phyloP scores from a whole-genome alignment of 2,329 filamentous ascomycete genomes.

The Xylaria sp. region DNA sequence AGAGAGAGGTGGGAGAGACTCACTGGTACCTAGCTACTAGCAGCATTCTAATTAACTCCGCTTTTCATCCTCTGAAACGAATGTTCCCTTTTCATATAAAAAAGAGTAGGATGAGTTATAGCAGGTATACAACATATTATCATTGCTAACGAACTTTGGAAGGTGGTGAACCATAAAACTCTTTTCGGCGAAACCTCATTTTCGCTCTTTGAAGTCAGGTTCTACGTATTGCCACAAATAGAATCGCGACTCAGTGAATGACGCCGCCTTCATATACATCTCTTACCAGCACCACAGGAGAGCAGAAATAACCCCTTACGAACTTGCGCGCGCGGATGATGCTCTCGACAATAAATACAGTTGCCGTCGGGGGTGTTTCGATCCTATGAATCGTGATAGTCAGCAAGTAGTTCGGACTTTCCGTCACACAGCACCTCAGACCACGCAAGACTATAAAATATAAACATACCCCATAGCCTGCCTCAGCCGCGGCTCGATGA shows the following conservation, averaged over 20 bases:
- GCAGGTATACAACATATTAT: too few species aligned
- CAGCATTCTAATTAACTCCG: too few species aligned
- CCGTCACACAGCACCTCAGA: neutral
- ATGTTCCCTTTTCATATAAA: too few species aligned
- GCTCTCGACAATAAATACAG: constrained; percentile 12
- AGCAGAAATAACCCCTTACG: constrained; percentile 16
- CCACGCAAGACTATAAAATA: neutral
- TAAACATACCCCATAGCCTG: constrained; percentile 29
- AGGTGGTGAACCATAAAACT: too few species aligned
- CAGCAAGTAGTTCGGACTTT: neutral
- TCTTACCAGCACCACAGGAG: neutral
- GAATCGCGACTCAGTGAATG: neutral
- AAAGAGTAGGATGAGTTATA: too few species aligned
- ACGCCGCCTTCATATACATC: neutral
- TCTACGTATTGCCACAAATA: too few species aligned
- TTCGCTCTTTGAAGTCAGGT: too few species aligned
- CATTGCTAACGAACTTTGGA: too few species aligned
- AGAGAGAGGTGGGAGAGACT: neutral
- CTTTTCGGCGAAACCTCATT: too few species aligned
- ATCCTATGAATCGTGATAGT: constrained; percentile 14
- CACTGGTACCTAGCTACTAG: too few species aligned
- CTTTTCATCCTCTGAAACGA: too few species aligned
- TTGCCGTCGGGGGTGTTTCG: constrained; percentile 7
- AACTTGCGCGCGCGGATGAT: constrained; percentile 19
- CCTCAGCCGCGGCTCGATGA: constrained; percentile 27